Percentiles rank a stretch among this genome's conserved stretches.
phyloP scores from a whole-genome alignment of 2,329 filamentous ascomycete species.

The Aspergillus proliferans region DNA sequence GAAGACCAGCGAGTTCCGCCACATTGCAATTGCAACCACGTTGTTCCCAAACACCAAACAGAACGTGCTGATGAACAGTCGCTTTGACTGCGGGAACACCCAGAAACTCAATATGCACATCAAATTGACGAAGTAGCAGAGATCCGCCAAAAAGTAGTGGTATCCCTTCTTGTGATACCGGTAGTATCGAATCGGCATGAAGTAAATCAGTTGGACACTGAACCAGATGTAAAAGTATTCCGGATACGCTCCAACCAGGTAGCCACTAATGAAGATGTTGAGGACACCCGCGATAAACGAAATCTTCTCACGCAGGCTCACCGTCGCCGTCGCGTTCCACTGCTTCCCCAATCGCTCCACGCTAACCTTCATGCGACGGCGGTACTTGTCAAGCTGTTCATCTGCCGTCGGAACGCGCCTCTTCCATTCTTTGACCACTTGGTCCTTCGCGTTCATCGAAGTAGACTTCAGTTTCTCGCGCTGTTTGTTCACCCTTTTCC shows the following conservation, averaged over 20 bases:
- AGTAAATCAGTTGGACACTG: conserved; percentile 77
- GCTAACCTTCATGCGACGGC: conserved; percentile 74
- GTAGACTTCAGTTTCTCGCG: conserved; percentile 71
- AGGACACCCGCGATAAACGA: conserved; percentile 94
- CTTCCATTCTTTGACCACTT: conserved; percentile 89
- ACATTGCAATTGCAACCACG: conserved; percentile 96
- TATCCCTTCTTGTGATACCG: conserved; percentile 87
- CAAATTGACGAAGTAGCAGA: conserved; percentile 97
- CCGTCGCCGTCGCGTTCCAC: conserved; percentile 85
- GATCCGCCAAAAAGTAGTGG: conserved; percentile 93
- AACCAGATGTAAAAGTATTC: conserved; percentile 92
- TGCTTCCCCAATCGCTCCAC: conserved; percentile 79
- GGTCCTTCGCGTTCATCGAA: conserved; percentile 72
- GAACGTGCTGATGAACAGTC: conserved; percentile 85
- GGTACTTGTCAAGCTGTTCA: conserved; percentile 87
- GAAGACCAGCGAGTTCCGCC: conserved; percentile 97
- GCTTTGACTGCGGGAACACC: conserved; percentile 83
- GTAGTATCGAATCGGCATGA: conserved; percentile 93
- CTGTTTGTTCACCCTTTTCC: conserved; percentile 75
- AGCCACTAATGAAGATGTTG: conserved; percentile 96
- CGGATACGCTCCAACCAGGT: conserved; percentile 79
- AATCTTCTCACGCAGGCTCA: conserved; percentile 86
- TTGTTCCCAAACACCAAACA: conserved; percentile 96
- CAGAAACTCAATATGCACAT: conserved; percentile 76
- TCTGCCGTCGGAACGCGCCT: conserved; percentile 79